Conservation (phyloP, 2,329 filamentous ascomycete genomes). For the Pseudonectria buxi region DNA sequence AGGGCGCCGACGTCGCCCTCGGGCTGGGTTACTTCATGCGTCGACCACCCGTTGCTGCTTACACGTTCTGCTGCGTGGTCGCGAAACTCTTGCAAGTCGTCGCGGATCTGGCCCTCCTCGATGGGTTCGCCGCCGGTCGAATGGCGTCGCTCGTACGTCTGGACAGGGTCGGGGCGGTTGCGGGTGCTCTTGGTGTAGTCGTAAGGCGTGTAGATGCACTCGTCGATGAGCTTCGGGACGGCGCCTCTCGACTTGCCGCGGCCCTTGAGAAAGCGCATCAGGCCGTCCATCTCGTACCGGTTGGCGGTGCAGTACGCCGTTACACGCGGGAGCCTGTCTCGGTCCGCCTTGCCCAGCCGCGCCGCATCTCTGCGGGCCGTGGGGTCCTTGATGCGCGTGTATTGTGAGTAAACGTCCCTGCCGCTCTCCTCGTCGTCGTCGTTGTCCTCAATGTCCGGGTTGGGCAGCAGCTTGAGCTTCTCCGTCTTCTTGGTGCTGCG, state of each 20-base stretch:
- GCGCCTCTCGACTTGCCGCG: slow-evolving; percentile 69
- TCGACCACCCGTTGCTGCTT: slow-evolving; percentile 22
- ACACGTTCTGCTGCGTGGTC: slow-evolving; percentile 27
- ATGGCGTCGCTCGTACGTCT: slow-evolving; percentile 60
- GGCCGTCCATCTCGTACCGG: slow-evolving; percentile 79
- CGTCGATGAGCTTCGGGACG: slow-evolving; percentile 88
- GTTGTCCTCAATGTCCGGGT: slow-evolving; percentile 75
- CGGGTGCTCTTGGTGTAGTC: slow-evolving; percentile 54
- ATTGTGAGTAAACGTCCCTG: slow-evolving; percentile 94
- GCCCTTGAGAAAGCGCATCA: slow-evolving; percentile 88
- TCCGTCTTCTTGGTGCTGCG: slow-evolving; percentile 91
- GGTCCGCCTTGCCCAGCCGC: slow-evolving; percentile 84
- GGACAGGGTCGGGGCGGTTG: slow-evolving; percentile 30
- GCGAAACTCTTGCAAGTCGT: slow-evolving; percentile 59
- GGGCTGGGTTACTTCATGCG: slow-evolving; percentile 13
- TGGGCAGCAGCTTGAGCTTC: slow-evolving; percentile 94
- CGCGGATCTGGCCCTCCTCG: slow-evolving; percentile 36
- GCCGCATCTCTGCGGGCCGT: slow-evolving; percentile 89
- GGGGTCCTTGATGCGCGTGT: slow-evolving; percentile 94
- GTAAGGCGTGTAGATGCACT: slow-evolving; percentile 96
- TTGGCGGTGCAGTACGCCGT: slow-evolving; percentile 96
- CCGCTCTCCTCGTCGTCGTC: slow-evolving; percentile 81
- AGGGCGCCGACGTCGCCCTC: slow-evolving; percentile 21
- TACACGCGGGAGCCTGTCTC: slow-evolving; percentile 78
- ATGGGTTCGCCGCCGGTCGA: slow-evolving; percentile 63